A percentile compares a stretch with the other conserved stretches of the same genome.
Conservation (phyloP, 306 rosid species). For the Inga laurina region DNA sequence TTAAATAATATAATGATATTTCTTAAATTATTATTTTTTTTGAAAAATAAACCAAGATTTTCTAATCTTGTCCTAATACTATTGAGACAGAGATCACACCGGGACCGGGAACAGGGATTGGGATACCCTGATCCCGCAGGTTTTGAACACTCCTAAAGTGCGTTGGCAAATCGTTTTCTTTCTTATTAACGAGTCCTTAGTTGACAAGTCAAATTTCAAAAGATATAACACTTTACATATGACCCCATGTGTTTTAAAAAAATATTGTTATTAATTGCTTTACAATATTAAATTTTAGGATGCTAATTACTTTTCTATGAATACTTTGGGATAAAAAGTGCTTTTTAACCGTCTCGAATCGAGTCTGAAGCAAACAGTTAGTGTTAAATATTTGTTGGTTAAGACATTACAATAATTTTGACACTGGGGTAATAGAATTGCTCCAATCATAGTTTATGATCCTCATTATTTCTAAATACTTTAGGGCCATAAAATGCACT, state of each 20-base stretch:
- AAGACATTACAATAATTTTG: neutral
- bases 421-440: neutral
- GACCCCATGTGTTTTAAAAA: neutral
- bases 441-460: no score
- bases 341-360: neutral
- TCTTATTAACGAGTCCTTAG: neutral
- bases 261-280: neutral
- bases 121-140: no score
- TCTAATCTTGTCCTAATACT: no score
- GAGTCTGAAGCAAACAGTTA: neutral
- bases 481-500: neutral
- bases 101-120: no score
- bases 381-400: neutral
- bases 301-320: neutral
- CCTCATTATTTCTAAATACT: neutral
- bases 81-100: no score
- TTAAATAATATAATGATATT: no score
- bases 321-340: no score
- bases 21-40: no score
- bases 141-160: no score
- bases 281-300: neutral
- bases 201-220: neutral
- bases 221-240: no score
- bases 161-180: no score
- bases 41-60: no score